Evolutionary conservation across 768 basidiomycete species (phyloP).

Genomic region (Termitomyces heimii): DNA sequence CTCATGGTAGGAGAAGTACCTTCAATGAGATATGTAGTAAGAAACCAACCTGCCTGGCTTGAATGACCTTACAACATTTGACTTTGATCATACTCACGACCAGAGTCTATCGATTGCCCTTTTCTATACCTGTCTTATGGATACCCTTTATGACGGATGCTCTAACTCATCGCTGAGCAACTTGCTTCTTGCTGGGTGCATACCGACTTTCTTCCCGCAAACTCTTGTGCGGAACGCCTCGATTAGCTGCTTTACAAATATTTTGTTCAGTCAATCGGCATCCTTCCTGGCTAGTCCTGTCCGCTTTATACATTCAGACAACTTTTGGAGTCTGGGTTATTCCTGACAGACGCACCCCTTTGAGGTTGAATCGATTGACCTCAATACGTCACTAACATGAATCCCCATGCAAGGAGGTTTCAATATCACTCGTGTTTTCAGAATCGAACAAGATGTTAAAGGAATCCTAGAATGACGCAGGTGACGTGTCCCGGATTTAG

Average conservation of each 20-base stretch:
- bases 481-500: conserved; percentile 6
- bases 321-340: conserved; percentile 23
- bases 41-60: neutral
- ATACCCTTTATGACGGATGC: neutral
- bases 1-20: too few relatives aligned
- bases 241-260: neutral
- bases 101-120: neutral
- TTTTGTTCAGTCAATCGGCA: too few relatives aligned
- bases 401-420: conserved; percentile 13
- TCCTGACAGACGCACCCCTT: conserved; percentile 50
- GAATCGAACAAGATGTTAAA: conserved; percentile 57
- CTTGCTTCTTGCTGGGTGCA: neutral
- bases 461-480: conserved; percentile 45
- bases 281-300: neutral
- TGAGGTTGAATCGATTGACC: conserved; percentile 32
- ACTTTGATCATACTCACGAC: too few relatives aligned
- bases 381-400: conserved; percentile 48
- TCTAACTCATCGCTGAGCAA: neutral
- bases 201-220: neutral
- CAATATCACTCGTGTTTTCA: conserved; percentile 14
- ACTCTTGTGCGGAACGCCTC: neutral
- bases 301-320: neutral
- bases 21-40: neutral
- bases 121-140: neutral
- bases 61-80: neutral